Percentiles rank a stretch among this genome's conserved stretches.
phyloP scores from a whole-genome alignment of 1,284 basidiomycete genomes.

The Pascua guehoae region DNA sequence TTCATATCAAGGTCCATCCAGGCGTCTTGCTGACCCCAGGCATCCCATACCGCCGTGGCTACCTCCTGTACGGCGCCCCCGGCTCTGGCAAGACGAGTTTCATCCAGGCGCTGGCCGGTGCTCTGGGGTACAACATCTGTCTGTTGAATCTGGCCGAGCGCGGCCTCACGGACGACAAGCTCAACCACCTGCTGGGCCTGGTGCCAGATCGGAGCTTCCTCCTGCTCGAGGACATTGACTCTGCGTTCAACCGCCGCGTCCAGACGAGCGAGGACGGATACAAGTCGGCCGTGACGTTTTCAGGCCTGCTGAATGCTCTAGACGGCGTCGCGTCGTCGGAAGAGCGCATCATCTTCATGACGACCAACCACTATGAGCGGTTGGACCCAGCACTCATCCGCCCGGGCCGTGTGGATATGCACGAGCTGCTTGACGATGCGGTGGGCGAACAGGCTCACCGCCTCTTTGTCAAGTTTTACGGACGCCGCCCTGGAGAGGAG shows the following conservation, averaged over 20 bases:
- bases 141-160: conserved; percentile 93
- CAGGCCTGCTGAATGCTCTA: conserved; percentile 92
- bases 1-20: background rate
- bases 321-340: conserved; percentile 97
- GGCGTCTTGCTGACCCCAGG: conserved; percentile 55
- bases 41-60: conserved; percentile 94
- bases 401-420: conserved; percentile 88
- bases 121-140: conserved; percentile 91
- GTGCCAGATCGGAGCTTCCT: conserved; percentile 89
- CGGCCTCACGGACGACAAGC: conserved; percentile 93
- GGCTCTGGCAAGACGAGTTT: conserved; percentile 98
- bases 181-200: conserved; percentile 89
- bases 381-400: conserved; percentile 81
- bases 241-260: conserved; percentile 90
- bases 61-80: conserved; percentile 91
- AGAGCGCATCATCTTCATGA: conserved; percentile 98
- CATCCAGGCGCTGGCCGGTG: conserved; percentile 93
- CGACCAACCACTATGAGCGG: conserved; percentile 80
- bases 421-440: conserved; percentile 82
- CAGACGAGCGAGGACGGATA: conserved; percentile 90
- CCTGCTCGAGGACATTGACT: conserved; percentile 95
- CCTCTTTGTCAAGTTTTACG: conserved; percentile 84
- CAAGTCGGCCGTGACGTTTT: conserved; percentile 93
- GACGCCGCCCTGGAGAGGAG: conserved; percentile 10
- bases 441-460: conserved; percentile 71